Evolutionary conservation across 805 yeast genomes (phyloP).

Genomic region (Kodamaea leandrae): DNA sequence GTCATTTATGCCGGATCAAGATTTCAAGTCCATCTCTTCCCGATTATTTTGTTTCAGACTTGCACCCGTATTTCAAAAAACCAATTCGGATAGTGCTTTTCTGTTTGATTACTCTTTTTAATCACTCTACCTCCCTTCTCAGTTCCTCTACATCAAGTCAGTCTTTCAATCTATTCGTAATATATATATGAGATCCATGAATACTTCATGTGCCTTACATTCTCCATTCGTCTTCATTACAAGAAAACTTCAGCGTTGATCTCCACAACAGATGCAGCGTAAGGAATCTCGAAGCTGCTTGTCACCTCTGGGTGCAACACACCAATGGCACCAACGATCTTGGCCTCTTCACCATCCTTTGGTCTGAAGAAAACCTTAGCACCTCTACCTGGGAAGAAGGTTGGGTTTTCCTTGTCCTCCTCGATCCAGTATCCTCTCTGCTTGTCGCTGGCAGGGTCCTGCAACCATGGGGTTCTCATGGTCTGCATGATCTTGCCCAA

Average conservation of each 20-base stretch:
- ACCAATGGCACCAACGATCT: slow-evolving; percentile 80
- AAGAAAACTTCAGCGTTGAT: slow-evolving; percentile 85
- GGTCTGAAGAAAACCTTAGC: slow-evolving; percentile 79
- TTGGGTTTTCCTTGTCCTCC: slow-evolving; percentile 61
- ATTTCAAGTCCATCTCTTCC: no score
- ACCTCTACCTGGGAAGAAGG: slow-evolving; percentile 97
- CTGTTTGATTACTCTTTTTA: no score
- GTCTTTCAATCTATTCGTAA: not conserved
- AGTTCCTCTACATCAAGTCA: not conserved
- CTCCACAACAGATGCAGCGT: slow-evolving; percentile 90
- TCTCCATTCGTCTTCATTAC: slow-evolving; percentile 27
- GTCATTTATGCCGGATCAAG: no score
- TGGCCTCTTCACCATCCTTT: slow-evolving; percentile 53
- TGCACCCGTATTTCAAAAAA: not conserved
- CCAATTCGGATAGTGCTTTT: no score
- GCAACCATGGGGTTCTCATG: slow-evolving; percentile 83
- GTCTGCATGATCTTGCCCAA: slow-evolving; percentile 95
- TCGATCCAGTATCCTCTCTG: slow-evolving; percentile 85
- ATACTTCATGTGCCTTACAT: not conserved
- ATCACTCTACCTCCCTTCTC: not conserved
- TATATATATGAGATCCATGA: no score
- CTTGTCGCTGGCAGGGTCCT: slow-evolving; percentile 47
- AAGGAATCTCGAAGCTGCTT: slow-evolving; percentile 82
- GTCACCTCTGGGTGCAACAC: slow-evolving; percentile 95
- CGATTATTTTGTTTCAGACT: no score